Evolutionary conservation across 495 filamentous ascomycete species (phyloP), one percentile per base, ranked within the genome.

Genomic region (Thermochaetoides thermophila): DNA sequence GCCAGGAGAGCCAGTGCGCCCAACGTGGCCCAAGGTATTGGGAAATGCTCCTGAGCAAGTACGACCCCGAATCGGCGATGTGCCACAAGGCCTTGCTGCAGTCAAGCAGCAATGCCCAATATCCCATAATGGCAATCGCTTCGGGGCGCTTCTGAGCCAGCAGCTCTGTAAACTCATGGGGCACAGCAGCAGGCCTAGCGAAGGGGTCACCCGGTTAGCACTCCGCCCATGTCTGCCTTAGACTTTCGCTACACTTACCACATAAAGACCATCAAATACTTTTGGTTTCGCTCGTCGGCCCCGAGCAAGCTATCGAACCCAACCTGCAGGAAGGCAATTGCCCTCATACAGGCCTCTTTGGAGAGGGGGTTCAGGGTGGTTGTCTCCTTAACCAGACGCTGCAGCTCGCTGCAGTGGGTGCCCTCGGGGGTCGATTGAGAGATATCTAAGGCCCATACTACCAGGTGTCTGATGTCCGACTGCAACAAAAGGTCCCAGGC

Each of bases 21-120:
- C 53, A 61, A 8, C 36, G 39, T 1, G 47, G 42, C 0, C 52
- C 55, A 7, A 64, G 47, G 40, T 55, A 48, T 7, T 43, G 32
- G 18, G 39, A 42, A 37, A 66, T 48, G 26, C 55, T 52, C 24
- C 32, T 38, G 32, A 63, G 32, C 2, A 64, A 32, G 23, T 57
- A 45, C n/a, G 29, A 30, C 16, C 55, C 55, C 0, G 55, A 42
- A 25, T 43, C 46, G 4, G 39, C 44, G 23, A 58, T 42, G 31
- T 56, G 45, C 51, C 51, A 55, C 20, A 49, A n/a, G 7, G 35
- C 31, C 25, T 45, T 34, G n/a, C 43, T 44, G 25, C 39, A 43
- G 36, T 56, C 46, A 13, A 56, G 42, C 27, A 56, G 29, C 13
- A 56, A 26, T 1, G 48, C 48, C 39, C 48, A 59, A 36, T 59